A percentile compares a stretch with the other conserved stretches of the same genome.
Evolutionary conservation across 208 protist species (phyloP).

Genomic region (Trypanosoma cruzi): DNA sequence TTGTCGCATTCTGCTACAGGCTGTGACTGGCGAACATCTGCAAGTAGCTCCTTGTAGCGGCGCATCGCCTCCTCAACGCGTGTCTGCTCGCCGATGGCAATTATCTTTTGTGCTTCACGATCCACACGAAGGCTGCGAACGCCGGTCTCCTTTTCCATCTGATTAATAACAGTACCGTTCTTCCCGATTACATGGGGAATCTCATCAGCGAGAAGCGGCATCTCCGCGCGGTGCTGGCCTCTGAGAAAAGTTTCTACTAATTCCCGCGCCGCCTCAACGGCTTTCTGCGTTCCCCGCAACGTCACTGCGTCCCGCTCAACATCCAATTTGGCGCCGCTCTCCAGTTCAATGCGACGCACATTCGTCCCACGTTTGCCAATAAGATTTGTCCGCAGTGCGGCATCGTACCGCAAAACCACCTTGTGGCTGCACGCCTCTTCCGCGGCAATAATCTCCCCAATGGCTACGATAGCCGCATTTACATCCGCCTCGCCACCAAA

Average conservation of each 20-base stretch:
- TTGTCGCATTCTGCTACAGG: conserved; percentile 6
- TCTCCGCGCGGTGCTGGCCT: conserved; percentile 27
- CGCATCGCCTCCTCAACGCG: conserved; percentile 35
- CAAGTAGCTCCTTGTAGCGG: conserved; percentile 27
- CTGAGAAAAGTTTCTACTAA: conserved; percentile 36
- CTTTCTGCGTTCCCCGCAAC: conserved; percentile 33
- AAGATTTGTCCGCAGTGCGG: conserved; percentile 24
- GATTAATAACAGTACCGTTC: conserved; percentile 41
- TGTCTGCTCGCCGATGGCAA: conserved; percentile 27
- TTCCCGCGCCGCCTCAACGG: conserved; percentile 23
- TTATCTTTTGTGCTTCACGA: conserved; percentile 23
- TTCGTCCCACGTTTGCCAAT: conserved; percentile 48
- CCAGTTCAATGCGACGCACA: conserved; percentile 39
- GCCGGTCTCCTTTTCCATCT: conserved; percentile 37
- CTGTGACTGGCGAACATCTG: background rate
- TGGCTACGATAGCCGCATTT: conserved; percentile 36
- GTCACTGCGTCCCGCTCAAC: conserved; percentile 28
- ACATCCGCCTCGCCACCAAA: conserved; percentile 32
- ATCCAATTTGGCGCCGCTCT: conserved; percentile 44
- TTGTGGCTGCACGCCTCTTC: conserved; percentile 29
- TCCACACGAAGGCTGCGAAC: conserved; percentile 39
- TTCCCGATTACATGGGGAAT: conserved; percentile 44
- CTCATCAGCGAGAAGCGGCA: no score
- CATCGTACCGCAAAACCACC: conserved; percentile 26
- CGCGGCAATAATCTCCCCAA: conserved; percentile 29